Evolutionary conservation across 352 stramenopile species (phyloP), one percentile per base, ranked within the genome.

Genomic region (Pilasporangium apinafurcum): DNA sequence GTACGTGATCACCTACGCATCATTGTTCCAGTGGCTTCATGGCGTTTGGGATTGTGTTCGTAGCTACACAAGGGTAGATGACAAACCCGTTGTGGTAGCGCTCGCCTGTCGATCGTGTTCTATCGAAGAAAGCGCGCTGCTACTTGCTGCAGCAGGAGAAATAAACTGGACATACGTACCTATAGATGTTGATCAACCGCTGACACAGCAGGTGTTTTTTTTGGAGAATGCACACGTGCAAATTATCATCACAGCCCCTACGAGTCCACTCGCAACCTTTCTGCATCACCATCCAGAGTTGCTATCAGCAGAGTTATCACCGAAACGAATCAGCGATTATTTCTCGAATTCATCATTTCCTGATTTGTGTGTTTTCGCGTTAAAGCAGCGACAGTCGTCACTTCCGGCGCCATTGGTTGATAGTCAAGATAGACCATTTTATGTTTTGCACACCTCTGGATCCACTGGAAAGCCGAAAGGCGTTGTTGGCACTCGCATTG

Each of bases 391-490:
- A n/a, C n/a, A n/a, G n/a, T n/a, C n/a, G n/a, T n/a, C n/a, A n/a
- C n/a, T n/a, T n/a, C n/a, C n/a, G n/a, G n/a, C n/a, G n/a, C n/a
- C n/a, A n/a, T n/a, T n/a, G n/a, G n/a, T n/a, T n/a, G n/a, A n/a
- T n/a, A n/a, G n/a, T n/a, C n/a, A n/a, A n/a, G n/a, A n/a, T n/a
- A n/a, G n/a, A 16, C 64, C 73, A 10, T 26, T 86, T 33, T 83
- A 86, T 38, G 49, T 86, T 24, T 28, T 86, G 16, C 80, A 63
- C 41, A 86, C 73, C 6, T 86, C 73, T 14, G 73, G 73, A 2
- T 74, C 73, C 12, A 83, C 68, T 14, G 65, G 60, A 2, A 16
- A 55, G 1, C 49, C 62, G 12, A 70, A 65, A 33, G 60, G 68
- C n/a, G 68, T 86, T 8, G 12, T 83, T 13, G 73, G 73, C 1